These are phyloP conservation scores for Pseudotulostoma volvatum DNA, from an alignment of 495 filamentous ascomycete species.

Conservation along the genomic window DNA sequence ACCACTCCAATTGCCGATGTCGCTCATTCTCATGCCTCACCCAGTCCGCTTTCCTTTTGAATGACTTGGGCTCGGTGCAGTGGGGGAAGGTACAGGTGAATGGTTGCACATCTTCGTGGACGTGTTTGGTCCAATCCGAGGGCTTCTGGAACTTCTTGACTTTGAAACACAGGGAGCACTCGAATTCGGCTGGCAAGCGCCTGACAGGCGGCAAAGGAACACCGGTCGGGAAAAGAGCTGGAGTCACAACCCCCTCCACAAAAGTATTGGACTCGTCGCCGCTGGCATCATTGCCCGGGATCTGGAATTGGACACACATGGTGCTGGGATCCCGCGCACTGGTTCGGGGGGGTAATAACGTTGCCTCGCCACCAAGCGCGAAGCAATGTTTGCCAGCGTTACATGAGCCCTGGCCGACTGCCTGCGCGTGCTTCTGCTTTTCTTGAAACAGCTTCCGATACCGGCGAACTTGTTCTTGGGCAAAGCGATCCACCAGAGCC, in stretches of 20 bases:
- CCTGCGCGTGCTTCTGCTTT: conserved; percentile 52
- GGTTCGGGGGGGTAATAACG: conserved; percentile 34
- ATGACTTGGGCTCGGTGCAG: conserved; percentile 80
- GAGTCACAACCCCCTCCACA: conserved; percentile 49
- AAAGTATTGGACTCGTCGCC: conserved; percentile 47
- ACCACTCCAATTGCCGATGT: conserved; percentile 86
- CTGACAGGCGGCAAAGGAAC: conserved; percentile 70
- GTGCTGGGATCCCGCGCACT: conserved; percentile 23
- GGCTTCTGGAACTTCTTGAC: conserved; percentile 86
- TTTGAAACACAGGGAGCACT: conserved; percentile 82
- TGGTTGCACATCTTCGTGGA: conserved; percentile 88
- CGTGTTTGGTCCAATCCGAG: conserved; percentile 96
- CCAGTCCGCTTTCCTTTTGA: conserved; percentile 97
- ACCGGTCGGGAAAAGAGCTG: conserved; percentile 58
- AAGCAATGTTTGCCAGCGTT: conserved; percentile 44
- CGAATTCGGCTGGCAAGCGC: conserved; percentile 74
- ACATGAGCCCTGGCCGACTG: conserved; percentile 38
- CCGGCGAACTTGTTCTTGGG: conserved; percentile 58
- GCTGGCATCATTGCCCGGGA: conserved; percentile 34
- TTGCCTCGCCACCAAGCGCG: conserved; percentile 42
- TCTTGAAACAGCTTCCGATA: conserved; percentile 64
- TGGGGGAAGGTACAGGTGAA: conserved; percentile 86
- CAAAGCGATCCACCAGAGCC: conserved; percentile 69
- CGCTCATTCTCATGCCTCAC: conserved; percentile 90
- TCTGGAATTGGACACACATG: conserved; percentile 34